phyloP scores from a whole-genome alignment of 1,284 basidiomycete species.

The Grifola frondosa region DNA sequence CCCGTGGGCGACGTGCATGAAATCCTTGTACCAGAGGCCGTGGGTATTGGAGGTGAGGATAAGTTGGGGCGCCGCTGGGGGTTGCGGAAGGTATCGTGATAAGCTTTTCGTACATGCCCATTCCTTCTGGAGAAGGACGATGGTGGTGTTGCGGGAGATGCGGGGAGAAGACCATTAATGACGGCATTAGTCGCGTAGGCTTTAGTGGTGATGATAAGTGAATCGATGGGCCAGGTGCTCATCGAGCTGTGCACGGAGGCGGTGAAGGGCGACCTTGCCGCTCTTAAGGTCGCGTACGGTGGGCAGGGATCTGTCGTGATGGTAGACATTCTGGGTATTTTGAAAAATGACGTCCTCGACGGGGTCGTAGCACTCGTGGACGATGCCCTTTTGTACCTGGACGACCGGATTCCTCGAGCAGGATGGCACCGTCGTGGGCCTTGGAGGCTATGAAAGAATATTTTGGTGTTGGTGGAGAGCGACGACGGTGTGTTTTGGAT shows the following conservation, averaged over 20 bases:
- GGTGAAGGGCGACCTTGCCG: slow-evolving; percentile 11
- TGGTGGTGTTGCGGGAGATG: slow-evolving; percentile 69
- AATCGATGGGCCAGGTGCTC: slow-evolving; percentile 48
- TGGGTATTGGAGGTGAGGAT: slow-evolving; percentile 85
- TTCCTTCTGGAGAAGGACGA: slow-evolving; percentile 91
- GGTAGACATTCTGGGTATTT: no score
- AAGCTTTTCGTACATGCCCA: slow-evolving; percentile 88
- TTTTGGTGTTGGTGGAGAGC: slow-evolving; percentile 57
- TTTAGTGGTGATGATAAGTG: slow-evolving; percentile 84
- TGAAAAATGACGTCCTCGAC: neutral
- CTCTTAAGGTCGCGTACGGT: neutral
- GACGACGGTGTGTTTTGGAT: slow-evolving; percentile 54
- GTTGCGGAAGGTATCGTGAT: slow-evolving; percentile 73
- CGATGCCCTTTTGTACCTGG: slow-evolving; percentile 42
- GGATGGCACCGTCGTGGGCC: slow-evolving; percentile 9
- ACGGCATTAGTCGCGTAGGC: slow-evolving; percentile 65
- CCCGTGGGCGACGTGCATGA: slow-evolving; percentile 71
- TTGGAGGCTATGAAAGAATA: slow-evolving; percentile 18
- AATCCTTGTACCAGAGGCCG: slow-evolving; percentile 59
- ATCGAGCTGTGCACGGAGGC: no score
- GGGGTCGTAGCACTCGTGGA: slow-evolving; percentile 13
- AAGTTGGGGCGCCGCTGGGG: slow-evolving; percentile 78
- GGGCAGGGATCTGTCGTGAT: no score
- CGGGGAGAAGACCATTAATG: slow-evolving; percentile 62
- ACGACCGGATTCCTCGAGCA: slow-evolving; percentile 54